Base-by-base conservation (phyloP, 805 yeast species). In the Phaffomyces thermotolerans region DNA sequence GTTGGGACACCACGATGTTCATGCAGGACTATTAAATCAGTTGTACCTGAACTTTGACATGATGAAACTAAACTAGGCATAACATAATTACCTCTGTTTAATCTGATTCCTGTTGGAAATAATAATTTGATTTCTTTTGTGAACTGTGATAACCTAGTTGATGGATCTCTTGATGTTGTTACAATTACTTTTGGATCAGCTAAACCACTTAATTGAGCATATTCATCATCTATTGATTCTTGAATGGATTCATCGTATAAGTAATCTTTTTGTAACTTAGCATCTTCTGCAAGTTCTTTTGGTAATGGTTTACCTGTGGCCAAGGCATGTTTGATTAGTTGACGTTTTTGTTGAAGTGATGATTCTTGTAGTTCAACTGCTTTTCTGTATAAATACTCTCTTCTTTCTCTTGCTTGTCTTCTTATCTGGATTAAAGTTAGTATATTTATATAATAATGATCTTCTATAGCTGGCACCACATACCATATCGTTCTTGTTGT, bases 1-100 rank as follows among this genome's bases (percentile, higher is more conserved):
- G 96, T 90, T 41, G 99, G 99, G 0, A 87, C 91, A 76, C 99
- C 99, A 66, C 99, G 76, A 65, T 93, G 99, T 62, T 93, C 99
- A 62, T 93, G 98, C 20, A 93, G 66, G 4, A 93, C 74, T 22
- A 93, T 70, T 52, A 93, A 66, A 62, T 93, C 99, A 2, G 93
- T 82, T 9, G 91, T 79, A 15, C 84, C 85, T 0, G 91, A 79
- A 42, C 81, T 68, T 46, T 84, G 76, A 64, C 97, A 89, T 1
- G 95, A 87, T 38, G 81, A 77, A 4, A 88, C 95, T 37, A 93
- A 67, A 41, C 84, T 82, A 1, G 95, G 83, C 71, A 93, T 78
- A 43, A 93, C 76, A 47, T 90, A 83, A 54, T 82, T 86, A 74
- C 99, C 99, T 69, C 99, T 78, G 65, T 93, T 93, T 46, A 93